These are phyloP conservation scores for Paramecium bursaria DNA, from an alignment of 73 alveolate genomes.

Conservation along the genomic window DNA sequence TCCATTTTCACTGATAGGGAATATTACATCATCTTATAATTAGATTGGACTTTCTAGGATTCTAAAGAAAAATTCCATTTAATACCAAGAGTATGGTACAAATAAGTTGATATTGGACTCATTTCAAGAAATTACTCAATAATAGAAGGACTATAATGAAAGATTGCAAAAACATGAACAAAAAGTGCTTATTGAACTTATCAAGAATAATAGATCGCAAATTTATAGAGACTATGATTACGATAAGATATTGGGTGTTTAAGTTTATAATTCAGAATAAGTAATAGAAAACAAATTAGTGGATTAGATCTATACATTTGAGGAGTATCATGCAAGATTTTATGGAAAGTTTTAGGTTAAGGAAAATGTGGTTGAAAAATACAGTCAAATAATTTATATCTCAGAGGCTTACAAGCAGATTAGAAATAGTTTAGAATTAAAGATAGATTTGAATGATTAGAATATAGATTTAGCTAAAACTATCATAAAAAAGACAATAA, in stretches of 20 bases:
- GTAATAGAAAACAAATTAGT: conserved; percentile 29
- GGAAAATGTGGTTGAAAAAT: too few species aligned
- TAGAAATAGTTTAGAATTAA: too few species aligned
- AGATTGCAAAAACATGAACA: neutral
- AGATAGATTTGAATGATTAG: too few species aligned
- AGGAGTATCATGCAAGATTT: too few species aligned
- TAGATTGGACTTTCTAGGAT: neutral
- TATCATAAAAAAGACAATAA: too few species aligned
- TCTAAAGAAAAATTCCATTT: neutral
- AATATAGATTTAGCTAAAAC: too few species aligned
- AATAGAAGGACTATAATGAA: neutral
- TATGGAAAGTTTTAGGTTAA: too few species aligned
- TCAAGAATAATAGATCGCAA: neutral
- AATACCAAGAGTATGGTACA: neutral
- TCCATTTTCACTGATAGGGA: conserved; percentile 42
- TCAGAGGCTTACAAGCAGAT: too few species aligned
- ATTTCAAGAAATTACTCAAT: conserved; percentile 17
- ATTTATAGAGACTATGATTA: conserved; percentile 1
- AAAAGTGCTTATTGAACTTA: neutral
- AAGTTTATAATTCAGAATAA: conserved; percentile 31
- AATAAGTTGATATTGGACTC: conserved; percentile 10
- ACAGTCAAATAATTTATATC: too few species aligned
- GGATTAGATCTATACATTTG: conserved; percentile 35
- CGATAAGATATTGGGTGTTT: neutral
- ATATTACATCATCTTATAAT: neutral